phyloP scores from a whole-genome alignment of 805 yeast genomes.

The Pichia cephalocereana region DNA sequence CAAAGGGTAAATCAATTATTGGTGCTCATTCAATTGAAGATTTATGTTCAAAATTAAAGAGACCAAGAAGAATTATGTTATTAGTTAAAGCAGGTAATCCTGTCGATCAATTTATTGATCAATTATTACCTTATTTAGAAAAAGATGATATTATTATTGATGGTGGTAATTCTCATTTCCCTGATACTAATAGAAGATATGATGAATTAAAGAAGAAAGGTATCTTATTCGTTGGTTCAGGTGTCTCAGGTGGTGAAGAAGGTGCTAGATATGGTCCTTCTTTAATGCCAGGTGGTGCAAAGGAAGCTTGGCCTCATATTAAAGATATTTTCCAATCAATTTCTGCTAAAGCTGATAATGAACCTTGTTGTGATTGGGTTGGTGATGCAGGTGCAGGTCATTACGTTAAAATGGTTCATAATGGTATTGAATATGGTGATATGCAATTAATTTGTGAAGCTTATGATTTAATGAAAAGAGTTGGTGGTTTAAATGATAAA shows the following conservation, averaged over 20 bases:
- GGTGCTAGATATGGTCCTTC: constrained; percentile 99
- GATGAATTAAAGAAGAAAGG: constrained; percentile 83
- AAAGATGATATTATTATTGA: constrained; percentile 97
- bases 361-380: constrained; percentile 99
- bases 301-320: constrained; percentile 97
- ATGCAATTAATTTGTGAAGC: constrained; percentile 99
- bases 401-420: constrained; percentile 99
- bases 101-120: constrained; percentile 84
- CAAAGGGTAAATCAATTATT: constrained; percentile 92
- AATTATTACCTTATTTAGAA: constrained; percentile 84
- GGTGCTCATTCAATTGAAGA: constrained; percentile 94
- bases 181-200: constrained; percentile 95
- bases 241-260: constrained; percentile 99
- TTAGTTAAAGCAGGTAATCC: constrained; percentile 96
- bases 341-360: constrained; percentile 94
- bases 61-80: constrained; percentile 92
- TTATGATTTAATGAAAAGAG: constrained; percentile 90
- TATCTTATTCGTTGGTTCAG: constrained; percentile 90
- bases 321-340: constrained; percentile 94
- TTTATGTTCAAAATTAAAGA: constrained; percentile 79
- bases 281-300: constrained; percentile 98
- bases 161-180: constrained; percentile 99
- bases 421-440: constrained; percentile 99
- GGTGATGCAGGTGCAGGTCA: constrained; percentile 99
- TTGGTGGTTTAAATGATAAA: constrained; percentile 80